A percentile compares a stretch with the other conserved stretches of the same genome.
phyloP scores from a whole-genome alignment of 2,329 filamentous ascomycete species.

The Seiridium cupressi region DNA sequence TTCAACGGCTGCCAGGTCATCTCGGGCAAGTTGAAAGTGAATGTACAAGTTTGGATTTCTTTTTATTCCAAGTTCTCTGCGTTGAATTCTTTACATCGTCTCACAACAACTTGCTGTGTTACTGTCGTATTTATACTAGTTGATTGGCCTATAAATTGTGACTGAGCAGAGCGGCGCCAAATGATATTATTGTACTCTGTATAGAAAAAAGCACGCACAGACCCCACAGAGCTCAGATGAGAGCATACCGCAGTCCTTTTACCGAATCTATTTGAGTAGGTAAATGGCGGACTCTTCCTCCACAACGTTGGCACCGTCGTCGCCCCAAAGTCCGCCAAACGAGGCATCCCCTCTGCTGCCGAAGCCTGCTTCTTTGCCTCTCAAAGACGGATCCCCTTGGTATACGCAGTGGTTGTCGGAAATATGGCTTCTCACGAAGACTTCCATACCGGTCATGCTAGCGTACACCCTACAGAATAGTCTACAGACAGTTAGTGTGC shows the following conservation, averaged over 20 bases:
- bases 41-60: no score
- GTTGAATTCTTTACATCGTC: no score
- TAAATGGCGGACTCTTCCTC: neutral
- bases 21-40: neutral
- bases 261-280: neutral
- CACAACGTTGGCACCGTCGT: neutral
- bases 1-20: neutral
- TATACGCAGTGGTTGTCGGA: slow-evolving; percentile 46
- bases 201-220: no score
- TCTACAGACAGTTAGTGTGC: slow-evolving; percentile 76
- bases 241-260: neutral
- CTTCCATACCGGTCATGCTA: slow-evolving; percentile 74
- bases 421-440: slow-evolving; percentile 65
- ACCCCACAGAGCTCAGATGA: neutral
- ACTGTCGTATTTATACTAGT: no score
- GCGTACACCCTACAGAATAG: slow-evolving; percentile 86
- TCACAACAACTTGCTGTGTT: no score
- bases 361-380: neutral
- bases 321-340: neutral
- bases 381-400: neutral
- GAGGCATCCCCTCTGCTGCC: slow-evolving; percentile 1
- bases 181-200: no score
- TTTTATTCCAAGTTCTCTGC: no score
- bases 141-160: no score
- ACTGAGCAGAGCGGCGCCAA: no score